These are phyloP conservation scores for Stagonosporopsis rhizophila DNA, from an alignment of 2,329 filamentous ascomycete genomes.

Conservation along the genomic window DNA sequence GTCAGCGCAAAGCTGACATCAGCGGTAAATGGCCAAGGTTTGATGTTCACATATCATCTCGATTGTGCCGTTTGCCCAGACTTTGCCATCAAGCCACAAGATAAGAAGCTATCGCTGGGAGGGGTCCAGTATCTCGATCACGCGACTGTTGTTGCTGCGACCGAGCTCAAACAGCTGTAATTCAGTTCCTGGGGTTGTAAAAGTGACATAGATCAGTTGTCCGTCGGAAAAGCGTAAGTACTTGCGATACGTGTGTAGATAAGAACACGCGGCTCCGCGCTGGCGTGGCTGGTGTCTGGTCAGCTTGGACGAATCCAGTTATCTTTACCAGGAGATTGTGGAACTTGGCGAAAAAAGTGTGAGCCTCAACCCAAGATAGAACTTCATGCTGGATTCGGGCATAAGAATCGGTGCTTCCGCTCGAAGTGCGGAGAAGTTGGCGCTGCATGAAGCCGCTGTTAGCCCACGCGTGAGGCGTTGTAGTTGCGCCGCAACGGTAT, in stretches of 20 bases:
- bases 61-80: constrained; percentile 1
- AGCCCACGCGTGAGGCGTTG: neutral
- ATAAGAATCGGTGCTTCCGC: neutral
- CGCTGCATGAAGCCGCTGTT: constrained; percentile 8
- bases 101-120: constrained; percentile 5
- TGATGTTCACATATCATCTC: neutral
- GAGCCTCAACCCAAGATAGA: neutral
- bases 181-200: too few relatives aligned
- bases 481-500: neutral
- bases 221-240: constrained; percentile 6
- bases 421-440: constrained; percentile 5
- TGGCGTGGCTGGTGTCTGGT: neutral
- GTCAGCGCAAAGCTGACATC: neutral
- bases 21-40: neutral
- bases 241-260: neutral
- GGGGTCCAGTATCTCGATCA: neutral
- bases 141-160: neutral
- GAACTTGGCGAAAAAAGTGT: neutral
- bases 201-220: neutral
- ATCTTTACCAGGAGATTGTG: constrained; percentile 8
- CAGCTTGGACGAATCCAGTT: constrained; percentile 1
- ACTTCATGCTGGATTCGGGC: constrained; percentile 2
- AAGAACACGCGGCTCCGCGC: constrained; percentile 3
- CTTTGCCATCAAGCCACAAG: neutral
- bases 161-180: neutral